These are phyloP conservation scores for Neurospora sp. DNA, from an alignment of 2,329 filamentous ascomycete genomes.

Conservation along the genomic window DNA sequence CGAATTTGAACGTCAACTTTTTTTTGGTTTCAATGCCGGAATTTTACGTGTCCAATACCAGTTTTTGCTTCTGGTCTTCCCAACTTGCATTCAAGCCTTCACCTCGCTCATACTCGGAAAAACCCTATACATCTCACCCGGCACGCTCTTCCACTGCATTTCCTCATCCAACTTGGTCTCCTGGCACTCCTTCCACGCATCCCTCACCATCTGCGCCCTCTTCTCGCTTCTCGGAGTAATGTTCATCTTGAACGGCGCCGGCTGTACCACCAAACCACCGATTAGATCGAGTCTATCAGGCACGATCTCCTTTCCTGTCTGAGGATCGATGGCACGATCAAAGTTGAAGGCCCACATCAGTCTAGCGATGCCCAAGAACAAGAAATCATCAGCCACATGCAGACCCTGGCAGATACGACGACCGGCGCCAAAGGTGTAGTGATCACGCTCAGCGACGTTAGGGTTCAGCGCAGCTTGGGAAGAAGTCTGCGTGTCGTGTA, in stretches of 20 bases:
- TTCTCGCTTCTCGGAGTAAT: slow-evolving; percentile 24
- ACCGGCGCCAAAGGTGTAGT: slow-evolving; percentile 45
- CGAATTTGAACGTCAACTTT: too few relatives aligned
- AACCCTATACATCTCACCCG: background rate
- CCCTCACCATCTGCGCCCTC: slow-evolving; percentile 18
- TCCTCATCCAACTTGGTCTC: slow-evolving; percentile 6
- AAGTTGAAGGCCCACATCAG: slow-evolving; percentile 35
- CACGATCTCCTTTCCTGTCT: slow-evolving; percentile 20
- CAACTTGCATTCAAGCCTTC: background rate
- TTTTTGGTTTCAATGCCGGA: too few relatives aligned
- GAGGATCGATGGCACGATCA: slow-evolving; percentile 13
- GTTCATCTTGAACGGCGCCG: slow-evolving; percentile 23
- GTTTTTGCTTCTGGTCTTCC: background rate
- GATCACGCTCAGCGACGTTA: slow-evolving; percentile 31
- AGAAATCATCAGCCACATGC: slow-evolving; percentile 37
- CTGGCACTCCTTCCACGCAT: slow-evolving; percentile 3
- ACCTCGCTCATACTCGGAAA: background rate
- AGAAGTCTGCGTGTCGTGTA: slow-evolving; percentile 12
- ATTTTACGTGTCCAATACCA: too few relatives aligned
- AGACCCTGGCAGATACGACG: slow-evolving; percentile 48
- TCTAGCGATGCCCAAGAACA: slow-evolving; percentile 35
- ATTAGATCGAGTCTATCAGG: slow-evolving; percentile 28
- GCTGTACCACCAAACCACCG: slow-evolving; percentile 30
- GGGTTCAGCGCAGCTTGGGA: slow-evolving; percentile 15
- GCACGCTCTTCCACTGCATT: slow-evolving; percentile 10